These are phyloP conservation scores for Penicillium sp. DNA, from an alignment of 2,329 filamentous ascomycete genomes.

Conservation along the genomic window DNA sequence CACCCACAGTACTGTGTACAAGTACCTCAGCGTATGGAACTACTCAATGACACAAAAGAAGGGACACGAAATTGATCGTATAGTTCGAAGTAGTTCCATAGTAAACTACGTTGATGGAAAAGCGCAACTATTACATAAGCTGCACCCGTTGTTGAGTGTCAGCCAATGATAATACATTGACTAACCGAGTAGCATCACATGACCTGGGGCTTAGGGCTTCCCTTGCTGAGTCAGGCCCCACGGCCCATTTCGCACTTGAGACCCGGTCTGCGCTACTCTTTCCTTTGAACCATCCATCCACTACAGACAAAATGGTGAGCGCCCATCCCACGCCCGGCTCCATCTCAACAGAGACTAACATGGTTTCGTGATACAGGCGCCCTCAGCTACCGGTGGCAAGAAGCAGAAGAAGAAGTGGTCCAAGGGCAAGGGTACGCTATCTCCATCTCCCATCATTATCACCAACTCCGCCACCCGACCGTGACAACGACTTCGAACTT, in stretches of 20 bases:
- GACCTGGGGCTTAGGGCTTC: constrained; percentile 29
- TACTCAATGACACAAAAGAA: neutral
- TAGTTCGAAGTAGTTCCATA: neutral
- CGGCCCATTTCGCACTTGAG: constrained; percentile 28
- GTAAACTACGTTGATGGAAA: neutral
- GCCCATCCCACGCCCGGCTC: constrained; percentile 6
- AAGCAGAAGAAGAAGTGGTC: constrained; percentile 61
- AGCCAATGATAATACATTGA: constrained; percentile 13
- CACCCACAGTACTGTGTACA: too few relatives aligned
- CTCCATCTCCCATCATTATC: constrained; percentile 19
- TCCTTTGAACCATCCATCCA: constrained; percentile 25
- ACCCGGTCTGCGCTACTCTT: constrained; percentile 13
- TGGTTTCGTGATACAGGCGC: constrained; percentile 37
- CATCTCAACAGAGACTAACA: constrained; percentile 14
- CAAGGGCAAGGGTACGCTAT: constrained; percentile 56
- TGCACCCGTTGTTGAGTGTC: neutral
- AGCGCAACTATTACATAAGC: neutral
- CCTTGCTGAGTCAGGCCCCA: constrained; percentile 25
- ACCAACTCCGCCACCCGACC: constrained; percentile 20
- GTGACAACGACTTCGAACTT: constrained; percentile 23
- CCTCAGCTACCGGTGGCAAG: constrained; percentile 50
- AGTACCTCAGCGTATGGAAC: too few relatives aligned
- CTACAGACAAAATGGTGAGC: constrained; percentile 29
- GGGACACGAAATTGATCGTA: neutral
- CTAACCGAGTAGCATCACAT: constrained; percentile 19